Base-by-base conservation (phyloP, 495 filamentous ascomycete species). In the Aspergillus homomorphus region DNA sequence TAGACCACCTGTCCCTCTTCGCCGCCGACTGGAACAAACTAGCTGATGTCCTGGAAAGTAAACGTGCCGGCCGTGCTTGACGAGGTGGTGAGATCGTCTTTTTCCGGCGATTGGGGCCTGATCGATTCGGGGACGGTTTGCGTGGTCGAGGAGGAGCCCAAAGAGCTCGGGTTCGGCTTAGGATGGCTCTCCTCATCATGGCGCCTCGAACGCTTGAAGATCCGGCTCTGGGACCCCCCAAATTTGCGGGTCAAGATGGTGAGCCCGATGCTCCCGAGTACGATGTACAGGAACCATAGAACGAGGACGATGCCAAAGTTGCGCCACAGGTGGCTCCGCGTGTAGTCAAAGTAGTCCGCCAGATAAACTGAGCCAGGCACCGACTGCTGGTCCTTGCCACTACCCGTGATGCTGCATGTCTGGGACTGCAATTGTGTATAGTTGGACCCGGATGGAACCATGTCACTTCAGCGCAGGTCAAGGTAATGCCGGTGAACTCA, bases 1-100 rank as follows among this genome's bases (percentile, higher is more conserved):
- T n/a, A n/a, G n/a, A n/a, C n/a, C 91, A 94, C 79, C 2, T 81
- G 83, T 12, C 87, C 78, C 26, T 85, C 84, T 9, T 89, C 89
- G 12, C 80, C 82, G 0, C 84, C 80, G n/a, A 89, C 82, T 0
- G 89, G 88, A 1, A 92, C 87, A 58, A 90, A 86, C 57, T 86
- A 86, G 42, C 68, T 76, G 1, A 86, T 60, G 52, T 80, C 41
- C 41, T 61, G 3, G 53, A 43, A 43, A n/a, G 41, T 43, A 43
- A 43, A 43, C 18, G 41, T 43, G 14, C 41, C 41, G 14, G 41
- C 41, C 18, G 14, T n/a, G 41, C 7, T n/a, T 12, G 41, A 15
- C 14, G 2, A 15, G 41, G 14, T 43, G 41, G 41, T 43, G 2
- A 15, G n/a, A n/a, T n/a, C n/a, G n/a, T n/a, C n/a, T n/a, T n/a